Base-by-base conservation (phyloP, 257 asterid genomes). In the Oldenlandia corymbosa region DNA sequence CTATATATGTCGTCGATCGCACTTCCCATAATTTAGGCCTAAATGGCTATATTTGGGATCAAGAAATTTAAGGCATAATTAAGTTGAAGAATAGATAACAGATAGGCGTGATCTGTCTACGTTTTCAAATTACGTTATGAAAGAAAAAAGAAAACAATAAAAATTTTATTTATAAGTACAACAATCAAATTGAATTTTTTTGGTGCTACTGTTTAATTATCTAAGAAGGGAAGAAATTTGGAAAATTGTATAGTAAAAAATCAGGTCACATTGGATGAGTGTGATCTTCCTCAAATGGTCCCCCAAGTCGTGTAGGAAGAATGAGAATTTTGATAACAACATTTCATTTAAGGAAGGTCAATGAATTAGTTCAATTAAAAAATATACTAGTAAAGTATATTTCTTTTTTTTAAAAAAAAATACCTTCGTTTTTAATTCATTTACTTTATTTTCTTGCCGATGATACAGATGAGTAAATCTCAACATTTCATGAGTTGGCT, bases 51-150 rank as follows among this genome's bases (percentile, higher is more conserved):
- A 69, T 68, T 37, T 24, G 36, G 30, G 6, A 34, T 34, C 9
- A 3, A 9, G 39, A 9, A 34, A 34, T 50, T 71, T 56, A 60
- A 24, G 74, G 71, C 68, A 64, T 42, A 20, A 60, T 12, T n/a
- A 67, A 48, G 68, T 54, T 1, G 57, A 64, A 66, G 51, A 6
- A 39, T 39, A 39, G 10, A 5, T 2, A 61, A 76, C 78, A 76
- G 81, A 72, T 56, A 68, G 75, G 78, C 73, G 69, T 76, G 78
- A 76, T 75, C 75, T 72, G 78, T 76, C 67, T 62, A 52, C n/a
- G n/a, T 58, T 56, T 52, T 39, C 58, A 49, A 57, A 61, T 67
- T 67, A 61, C 71, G 43, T 39, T 39, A 39, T 34, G 10, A 39
- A 39, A 27, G 52, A 24, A 16, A 17, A 51, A 11, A 54, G 2